Base-by-base conservation (phyloP, 2,329 filamentous ascomycete species). In the Cladobotryum mycophilum region DNA sequence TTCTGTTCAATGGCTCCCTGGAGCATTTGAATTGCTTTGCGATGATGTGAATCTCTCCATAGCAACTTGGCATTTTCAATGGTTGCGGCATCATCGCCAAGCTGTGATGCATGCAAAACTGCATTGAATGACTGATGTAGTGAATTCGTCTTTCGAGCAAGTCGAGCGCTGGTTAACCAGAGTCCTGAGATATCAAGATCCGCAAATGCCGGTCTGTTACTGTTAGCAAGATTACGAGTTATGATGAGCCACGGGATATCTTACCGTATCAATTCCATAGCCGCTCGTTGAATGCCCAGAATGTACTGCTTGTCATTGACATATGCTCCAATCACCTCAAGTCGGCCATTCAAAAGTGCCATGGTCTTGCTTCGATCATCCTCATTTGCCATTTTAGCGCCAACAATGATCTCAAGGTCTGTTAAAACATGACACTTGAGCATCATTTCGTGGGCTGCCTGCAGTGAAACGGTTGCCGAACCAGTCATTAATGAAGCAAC, bases 241-340 rank as follows among this genome's bases (percentile, higher is more conserved):
- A n/a, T 8, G 17, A 20, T 14, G 12, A 34, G 40, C 15, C 15
- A 33, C 4, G 40, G 30, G 25, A 20, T 18, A 33, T 70, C 78
- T 61, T 72, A 87, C 84, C 76, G 73, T 55, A 83, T 82, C 51
- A 95, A 67, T 58, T 91, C 83, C 89, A 99, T 96, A 1, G 86
- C 82, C 20, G 93, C 92, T 58, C 93, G 80, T 51, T 91, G 82
- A 38, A 97, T 78, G 1, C 90, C 88, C 25, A 99, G 75, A 9
- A 99, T 70, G 64, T 95, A 97, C 64, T 96, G 92, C 66, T 99
- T 99, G 64, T 99, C 91, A 47, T 84, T 82, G 36, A 91, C 85
- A 61, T 93, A 96, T 1, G 90, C 88, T 1, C 95, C 93, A 2
- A 99, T 74, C 1, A 95, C 79, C 58, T 91, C 88, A n/a, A 99